Evolutionary conservation across 192 early-diverging fungal species (phyloP).

Genomic region (Coemansia sp.): DNA sequence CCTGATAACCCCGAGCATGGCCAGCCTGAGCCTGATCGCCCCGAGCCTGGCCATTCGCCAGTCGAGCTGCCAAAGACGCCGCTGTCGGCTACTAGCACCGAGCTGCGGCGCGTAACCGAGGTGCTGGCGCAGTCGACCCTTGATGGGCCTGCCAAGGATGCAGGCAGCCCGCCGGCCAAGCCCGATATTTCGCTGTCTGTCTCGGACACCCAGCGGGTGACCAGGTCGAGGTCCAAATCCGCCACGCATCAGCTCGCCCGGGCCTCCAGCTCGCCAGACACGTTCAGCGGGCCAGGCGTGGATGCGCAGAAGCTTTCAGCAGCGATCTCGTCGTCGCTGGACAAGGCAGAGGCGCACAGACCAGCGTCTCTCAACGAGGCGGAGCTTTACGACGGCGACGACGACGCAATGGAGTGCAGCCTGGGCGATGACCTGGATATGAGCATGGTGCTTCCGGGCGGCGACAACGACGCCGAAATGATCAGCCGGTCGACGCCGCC

Average conservation of each 20-base stretch:
- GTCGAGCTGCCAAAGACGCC: slow-evolving; percentile 1
- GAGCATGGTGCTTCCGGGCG: slow-evolving; percentile 35
- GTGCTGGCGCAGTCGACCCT: slow-evolving; percentile 14
- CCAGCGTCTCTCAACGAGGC: background rate
- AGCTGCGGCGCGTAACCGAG: slow-evolving; percentile 6
- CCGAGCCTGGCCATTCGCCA: background rate
- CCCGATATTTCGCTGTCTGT: background rate
- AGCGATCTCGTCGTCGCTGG: slow-evolving; percentile 14
- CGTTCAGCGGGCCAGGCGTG: background rate
- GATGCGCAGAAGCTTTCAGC: slow-evolving; percentile 15
- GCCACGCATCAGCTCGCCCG: background rate
- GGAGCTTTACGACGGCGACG: background rate
- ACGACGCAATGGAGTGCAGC: slow-evolving; percentile 12
- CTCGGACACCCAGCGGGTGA: background rate
- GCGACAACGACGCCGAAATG: slow-evolving; percentile 32
- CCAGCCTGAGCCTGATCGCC: no score
- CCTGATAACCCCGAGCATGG: background rate
- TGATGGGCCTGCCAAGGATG: background rate
- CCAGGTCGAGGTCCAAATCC: background rate
- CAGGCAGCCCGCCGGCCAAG: background rate
- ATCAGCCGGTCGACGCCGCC: slow-evolving; percentile 51
- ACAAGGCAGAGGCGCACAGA: background rate
- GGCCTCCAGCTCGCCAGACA: background rate
- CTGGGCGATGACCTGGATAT: slow-evolving; percentile 21
- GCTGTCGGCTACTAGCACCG: slow-evolving; percentile 9